Evolutionary conservation across 352 stramenopile species (phyloP).

Genomic region (Phytophthora litchii): DNA sequence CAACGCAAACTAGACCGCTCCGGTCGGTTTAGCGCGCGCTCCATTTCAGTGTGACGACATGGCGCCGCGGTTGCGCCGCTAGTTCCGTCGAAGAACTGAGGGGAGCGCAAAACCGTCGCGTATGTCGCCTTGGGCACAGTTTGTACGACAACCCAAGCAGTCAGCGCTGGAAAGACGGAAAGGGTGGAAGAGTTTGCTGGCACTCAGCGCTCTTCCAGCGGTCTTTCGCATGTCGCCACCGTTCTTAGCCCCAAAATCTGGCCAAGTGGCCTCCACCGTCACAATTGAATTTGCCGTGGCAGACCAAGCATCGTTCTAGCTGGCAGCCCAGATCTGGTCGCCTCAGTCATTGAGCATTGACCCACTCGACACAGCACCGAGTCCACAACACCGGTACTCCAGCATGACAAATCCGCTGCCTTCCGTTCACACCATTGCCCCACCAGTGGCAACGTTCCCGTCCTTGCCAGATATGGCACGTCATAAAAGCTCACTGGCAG

Average conservation of each 20-base stretch:
- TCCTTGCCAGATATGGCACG: constrained; percentile 15
- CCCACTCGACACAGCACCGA: constrained; percentile 16
- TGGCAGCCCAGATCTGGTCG: constrained; percentile 12
- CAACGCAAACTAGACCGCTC: constrained; percentile 21
- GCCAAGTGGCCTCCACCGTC: constrained; percentile 21
- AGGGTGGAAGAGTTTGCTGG: constrained; percentile 24
- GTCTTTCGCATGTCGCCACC: constrained; percentile 32
- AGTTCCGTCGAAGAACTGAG: constrained; percentile 37
- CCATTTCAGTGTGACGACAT: constrained; percentile 33
- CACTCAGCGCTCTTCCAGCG: constrained; percentile 27
- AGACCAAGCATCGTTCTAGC: constrained; percentile 27
- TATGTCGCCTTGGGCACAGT: constrained; percentile 41
- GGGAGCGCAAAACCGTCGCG: constrained; percentile 26
- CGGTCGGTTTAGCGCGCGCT: constrained; percentile 6
- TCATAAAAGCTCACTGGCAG: constrained; percentile 39
- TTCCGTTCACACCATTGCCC: constrained; percentile 27
- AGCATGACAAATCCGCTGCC: constrained; percentile 32
- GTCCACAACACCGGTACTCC: constrained; percentile 12
- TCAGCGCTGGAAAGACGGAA: constrained; percentile 33
- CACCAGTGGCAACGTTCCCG: constrained; percentile 14
- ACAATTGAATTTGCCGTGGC: constrained; percentile 40
- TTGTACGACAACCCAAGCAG: constrained; percentile 31
- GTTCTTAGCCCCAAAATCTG: constrained; percentile 27
- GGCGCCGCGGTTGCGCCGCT: constrained; percentile 21
- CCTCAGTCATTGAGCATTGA: constrained; percentile 9